A percentile compares a stretch with the other conserved stretches of the same genome.
Evolutionary conservation across 2,329 filamentous ascomycete genomes (phyloP).

Genomic region (Drechmeria coniospora): DNA sequence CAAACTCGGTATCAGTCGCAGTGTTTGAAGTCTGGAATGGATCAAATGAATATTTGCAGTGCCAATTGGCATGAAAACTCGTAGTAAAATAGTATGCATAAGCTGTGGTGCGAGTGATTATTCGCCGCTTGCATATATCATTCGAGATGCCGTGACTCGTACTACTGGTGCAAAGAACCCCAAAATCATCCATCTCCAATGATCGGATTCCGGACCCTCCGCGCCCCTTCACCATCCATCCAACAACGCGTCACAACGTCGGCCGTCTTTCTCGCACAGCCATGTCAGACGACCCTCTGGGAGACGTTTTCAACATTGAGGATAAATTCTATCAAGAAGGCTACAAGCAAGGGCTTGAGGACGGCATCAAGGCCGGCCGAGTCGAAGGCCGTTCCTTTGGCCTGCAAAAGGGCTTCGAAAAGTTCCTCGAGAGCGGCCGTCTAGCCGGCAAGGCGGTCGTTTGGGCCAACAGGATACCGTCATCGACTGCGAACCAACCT

Average conservation of each 20-base stretch:
- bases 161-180: too few relatives aligned
- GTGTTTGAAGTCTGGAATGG: too few relatives aligned
- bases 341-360: conserved; percentile 56
- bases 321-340: conserved; percentile 69
- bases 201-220: too few relatives aligned
- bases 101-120: too few relatives aligned
- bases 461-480: conserved; percentile 60
- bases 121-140: too few relatives aligned
- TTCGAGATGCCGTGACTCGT: too few relatives aligned
- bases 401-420: conserved; percentile 84
- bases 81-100: too few relatives aligned
- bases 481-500: too few relatives aligned
- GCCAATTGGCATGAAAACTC: too few relatives aligned
- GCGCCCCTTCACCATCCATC: not conserved
- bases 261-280: not conserved
- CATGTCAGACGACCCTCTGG: conserved; percentile 31
- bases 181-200: too few relatives aligned
- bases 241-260: not conserved
- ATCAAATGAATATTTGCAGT: too few relatives aligned
- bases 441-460: conserved; percentile 65
- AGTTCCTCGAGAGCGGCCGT: conserved; percentile 67
- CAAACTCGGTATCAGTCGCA: too few relatives aligned
- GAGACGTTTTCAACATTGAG: conserved; percentile 44
- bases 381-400: conserved; percentile 85
- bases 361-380: conserved; percentile 63